These are phyloP conservation scores for Circinella umbellata DNA, from an alignment of 371 early-diverging fungal species.

Conservation along the genomic window DNA sequence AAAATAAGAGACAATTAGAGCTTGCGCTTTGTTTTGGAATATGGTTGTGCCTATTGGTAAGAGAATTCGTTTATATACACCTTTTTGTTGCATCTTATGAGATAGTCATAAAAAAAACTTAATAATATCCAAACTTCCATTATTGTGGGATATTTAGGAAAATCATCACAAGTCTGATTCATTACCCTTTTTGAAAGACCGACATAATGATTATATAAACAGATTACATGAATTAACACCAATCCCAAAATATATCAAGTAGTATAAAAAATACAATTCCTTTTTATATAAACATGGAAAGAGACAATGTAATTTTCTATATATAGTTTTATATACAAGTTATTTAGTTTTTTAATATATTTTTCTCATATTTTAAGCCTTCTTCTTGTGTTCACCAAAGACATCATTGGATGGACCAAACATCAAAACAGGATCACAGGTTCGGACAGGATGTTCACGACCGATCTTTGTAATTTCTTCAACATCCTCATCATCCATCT, in stretches of 20 bases:
- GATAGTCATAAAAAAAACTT: too few species aligned
- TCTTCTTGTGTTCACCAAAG: conserved; percentile 9
- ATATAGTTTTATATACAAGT: not conserved
- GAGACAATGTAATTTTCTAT: not conserved
- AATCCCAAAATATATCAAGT: conserved; percentile 4
- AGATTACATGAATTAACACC: not conserved
- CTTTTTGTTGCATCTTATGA: too few species aligned
- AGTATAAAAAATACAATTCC: not conserved
- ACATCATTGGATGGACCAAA: conserved; percentile 36
- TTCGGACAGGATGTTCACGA: conserved; percentile 29
- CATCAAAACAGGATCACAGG: conserved; percentile 37
- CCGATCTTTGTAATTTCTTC: conserved; percentile 38
- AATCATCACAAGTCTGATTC: not conserved
- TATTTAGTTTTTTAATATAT: not conserved
- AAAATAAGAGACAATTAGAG: conserved; percentile 27
- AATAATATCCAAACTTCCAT: too few species aligned
- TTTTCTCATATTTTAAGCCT: not conserved
- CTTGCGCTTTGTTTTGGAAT: conserved; percentile 39
- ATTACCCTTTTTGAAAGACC: not conserved
- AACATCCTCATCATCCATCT: conserved; percentile 42
- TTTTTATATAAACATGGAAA: conserved; percentile 2
- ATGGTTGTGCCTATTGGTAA: conserved; percentile 40
- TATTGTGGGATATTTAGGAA: not conserved
- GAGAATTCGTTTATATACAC: not conserved
- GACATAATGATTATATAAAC: not conserved